Evolutionary conservation across 345 rosid species (phyloP).

Genomic region (Gossypium thurberi): DNA sequence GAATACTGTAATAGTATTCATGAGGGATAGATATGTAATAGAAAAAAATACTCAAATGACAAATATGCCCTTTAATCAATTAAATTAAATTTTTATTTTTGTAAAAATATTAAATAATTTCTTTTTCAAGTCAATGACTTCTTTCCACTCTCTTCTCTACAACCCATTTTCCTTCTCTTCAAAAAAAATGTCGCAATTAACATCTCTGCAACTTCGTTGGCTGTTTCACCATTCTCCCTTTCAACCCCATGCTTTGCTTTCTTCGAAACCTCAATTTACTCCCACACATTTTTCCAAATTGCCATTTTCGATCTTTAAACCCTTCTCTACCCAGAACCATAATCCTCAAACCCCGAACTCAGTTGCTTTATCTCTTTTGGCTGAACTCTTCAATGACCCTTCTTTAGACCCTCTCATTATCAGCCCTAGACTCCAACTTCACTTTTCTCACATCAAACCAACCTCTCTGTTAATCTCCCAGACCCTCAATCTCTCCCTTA

Average conservation of each 20-base stretch:
- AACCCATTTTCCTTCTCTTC: neutral
- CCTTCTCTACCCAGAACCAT: constrained; percentile 33
- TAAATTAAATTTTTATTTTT: no score
- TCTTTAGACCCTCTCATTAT: constrained; percentile 41
- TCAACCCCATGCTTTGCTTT: constrained; percentile 6
- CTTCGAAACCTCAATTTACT: constrained; percentile 6
- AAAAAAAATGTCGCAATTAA: constrained; percentile 47
- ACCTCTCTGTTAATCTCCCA: constrained; percentile 44
- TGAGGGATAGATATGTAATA: no score
- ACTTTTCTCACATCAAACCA: constrained; percentile 70
- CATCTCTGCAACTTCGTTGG: constrained; percentile 46
- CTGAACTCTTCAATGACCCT: constrained; percentile 48
- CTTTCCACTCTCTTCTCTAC: neutral
- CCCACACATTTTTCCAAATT: constrained; percentile 19
- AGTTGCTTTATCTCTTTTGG: constrained; percentile 52
- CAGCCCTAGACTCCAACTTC: constrained; percentile 55
- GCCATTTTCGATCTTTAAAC: constrained; percentile 17
- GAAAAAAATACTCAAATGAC: no score
- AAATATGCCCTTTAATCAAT: no score
- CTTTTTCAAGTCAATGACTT: neutral
- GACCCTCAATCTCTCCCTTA: constrained; percentile 57
- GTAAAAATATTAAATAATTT: no score
- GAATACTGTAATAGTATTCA: no score
- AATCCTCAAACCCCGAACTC: constrained; percentile 24
- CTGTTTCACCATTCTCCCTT: constrained; percentile 24